Evolutionary conservation across 176 grass and related monocot genomes (phyloP).

Genomic region (Chloris gayana): DNA sequence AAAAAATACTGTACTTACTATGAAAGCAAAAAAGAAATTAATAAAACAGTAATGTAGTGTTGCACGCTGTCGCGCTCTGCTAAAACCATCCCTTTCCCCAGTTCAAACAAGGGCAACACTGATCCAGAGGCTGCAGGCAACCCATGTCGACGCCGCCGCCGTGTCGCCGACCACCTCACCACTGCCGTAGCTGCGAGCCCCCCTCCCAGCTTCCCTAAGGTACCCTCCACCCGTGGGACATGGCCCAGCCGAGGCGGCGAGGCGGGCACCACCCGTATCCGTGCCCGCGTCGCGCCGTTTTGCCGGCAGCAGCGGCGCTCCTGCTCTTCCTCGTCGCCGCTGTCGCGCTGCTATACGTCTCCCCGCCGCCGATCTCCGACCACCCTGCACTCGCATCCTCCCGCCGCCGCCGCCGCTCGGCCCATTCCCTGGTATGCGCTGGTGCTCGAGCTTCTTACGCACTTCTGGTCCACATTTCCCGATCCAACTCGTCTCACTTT

Average conservation of each 20-base stretch:
- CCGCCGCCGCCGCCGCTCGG: slow-evolving; percentile 24
- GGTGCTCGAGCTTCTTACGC: slow-evolving; percentile 3
- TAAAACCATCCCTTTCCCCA: neutral
- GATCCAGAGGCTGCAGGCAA: slow-evolving; percentile 12
- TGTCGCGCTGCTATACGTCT: slow-evolving; percentile 59
- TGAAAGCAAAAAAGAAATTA: too few species aligned
- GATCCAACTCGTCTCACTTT: slow-evolving; percentile 21
- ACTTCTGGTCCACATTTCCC: neutral
- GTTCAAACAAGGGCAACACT: slow-evolving; percentile 21
- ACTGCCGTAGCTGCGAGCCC: slow-evolving; percentile 3
- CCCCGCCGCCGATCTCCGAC: slow-evolving; percentile 66
- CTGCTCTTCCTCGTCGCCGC: slow-evolving; percentile 69
- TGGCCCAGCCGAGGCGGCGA: slow-evolving; percentile 68
- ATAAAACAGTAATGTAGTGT: neutral
- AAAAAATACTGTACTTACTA: too few species aligned
- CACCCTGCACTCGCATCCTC: slow-evolving; percentile 52
- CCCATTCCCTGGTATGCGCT: slow-evolving; percentile 44
- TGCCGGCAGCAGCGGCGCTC: slow-evolving; percentile 43
- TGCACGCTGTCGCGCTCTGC: too few species aligned
- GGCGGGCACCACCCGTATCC: slow-evolving; percentile 40
- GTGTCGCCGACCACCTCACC: slow-evolving; percentile 13
- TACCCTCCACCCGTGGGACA: slow-evolving; percentile 29
- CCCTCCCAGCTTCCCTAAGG: slow-evolving; percentile 29
- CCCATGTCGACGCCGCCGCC: slow-evolving; percentile 29
- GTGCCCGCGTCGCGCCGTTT: slow-evolving; percentile 45